These are phyloP conservation scores for Diaporthe eres DNA, from an alignment of 2,329 filamentous ascomycete species.

Conservation along the genomic window DNA sequence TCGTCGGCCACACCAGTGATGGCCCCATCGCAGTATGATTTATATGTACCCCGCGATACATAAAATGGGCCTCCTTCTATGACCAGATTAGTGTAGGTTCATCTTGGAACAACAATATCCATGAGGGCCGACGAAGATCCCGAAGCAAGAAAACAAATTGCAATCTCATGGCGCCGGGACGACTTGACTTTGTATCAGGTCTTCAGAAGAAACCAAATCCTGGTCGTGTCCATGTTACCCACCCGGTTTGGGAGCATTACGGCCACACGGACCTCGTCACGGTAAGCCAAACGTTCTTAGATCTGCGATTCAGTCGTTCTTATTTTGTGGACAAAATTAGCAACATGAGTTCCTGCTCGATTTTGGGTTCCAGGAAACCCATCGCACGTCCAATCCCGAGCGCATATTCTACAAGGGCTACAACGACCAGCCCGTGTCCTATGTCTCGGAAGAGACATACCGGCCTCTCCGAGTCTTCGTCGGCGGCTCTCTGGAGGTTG, in stretches of 20 bases:
- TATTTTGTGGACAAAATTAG: background rate
- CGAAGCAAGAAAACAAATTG: background rate
- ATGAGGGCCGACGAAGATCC: too few relatives aligned
- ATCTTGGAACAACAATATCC: background rate
- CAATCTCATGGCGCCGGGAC: background rate
- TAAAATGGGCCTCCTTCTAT: background rate
- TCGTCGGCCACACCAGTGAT: background rate
- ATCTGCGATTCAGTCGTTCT: background rate
- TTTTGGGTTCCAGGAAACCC: slow-evolving; percentile 1
- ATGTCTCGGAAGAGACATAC: background rate
- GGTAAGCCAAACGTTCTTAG: background rate
- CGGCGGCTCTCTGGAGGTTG: background rate
- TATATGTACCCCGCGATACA: background rate
- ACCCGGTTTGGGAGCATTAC: background rate
- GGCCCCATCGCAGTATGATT: background rate
- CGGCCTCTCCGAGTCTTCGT: background rate
- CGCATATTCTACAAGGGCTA: slow-evolving; percentile 3
- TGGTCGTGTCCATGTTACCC: background rate
- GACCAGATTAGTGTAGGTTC: too few relatives aligned
- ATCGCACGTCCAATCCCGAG: slow-evolving; percentile 3
- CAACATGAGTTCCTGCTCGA: background rate
- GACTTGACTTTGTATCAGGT: background rate
- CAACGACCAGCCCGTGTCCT: background rate
- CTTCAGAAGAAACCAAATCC: background rate
- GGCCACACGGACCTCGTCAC: background rate